These are phyloP conservation scores for Selenicereus undatus DNA, from an alignment of 148 eudicot species.

Conservation along the genomic window DNA sequence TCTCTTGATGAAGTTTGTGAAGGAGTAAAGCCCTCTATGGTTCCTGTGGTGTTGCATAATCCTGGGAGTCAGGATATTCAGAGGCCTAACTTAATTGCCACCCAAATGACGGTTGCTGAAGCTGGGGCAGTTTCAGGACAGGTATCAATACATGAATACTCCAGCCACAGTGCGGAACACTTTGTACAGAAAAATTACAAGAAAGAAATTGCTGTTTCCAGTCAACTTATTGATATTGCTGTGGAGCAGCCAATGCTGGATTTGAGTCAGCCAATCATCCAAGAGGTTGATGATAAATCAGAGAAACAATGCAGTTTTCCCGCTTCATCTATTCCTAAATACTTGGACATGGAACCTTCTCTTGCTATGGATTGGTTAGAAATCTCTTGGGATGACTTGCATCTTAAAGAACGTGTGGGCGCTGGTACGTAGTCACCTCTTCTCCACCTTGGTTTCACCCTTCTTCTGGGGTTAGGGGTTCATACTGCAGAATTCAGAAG, in stretches of 20 bases:
- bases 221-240: constrained; percentile 18
- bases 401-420: constrained; percentile 88
- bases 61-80: constrained; percentile 14
- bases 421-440: constrained; percentile 51
- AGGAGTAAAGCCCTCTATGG: constrained; percentile 25
- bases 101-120: constrained; percentile 28
- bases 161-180: constrained; percentile 40
- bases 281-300: constrained; percentile 31
- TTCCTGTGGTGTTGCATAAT: constrained; percentile 16
- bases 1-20: constrained; percentile 28
- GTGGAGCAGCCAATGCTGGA: constrained; percentile 32
- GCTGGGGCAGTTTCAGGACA: constrained; percentile 20
- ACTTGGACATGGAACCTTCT: constrained; percentile 84
- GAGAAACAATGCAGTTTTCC: constrained; percentile 33
- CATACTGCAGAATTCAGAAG: not conserved
- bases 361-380: constrained; percentile 99
- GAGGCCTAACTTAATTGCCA: constrained; percentile 27
- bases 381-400: constrained; percentile 93
- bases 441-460: not conserved
- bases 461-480: not conserved
- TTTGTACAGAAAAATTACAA: constrained; percentile 34
- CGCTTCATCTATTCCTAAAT: constrained; percentile 47
- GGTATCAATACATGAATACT: constrained; percentile 27
- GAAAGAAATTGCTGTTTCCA: constrained; percentile 25
- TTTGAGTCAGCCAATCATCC: constrained; percentile 25